Percentiles rank a stretch among this genome's conserved stretches.
Evolutionary conservation across 179 eudicot species (phyloP).

Genomic region (Drosera spatulata): DNA sequence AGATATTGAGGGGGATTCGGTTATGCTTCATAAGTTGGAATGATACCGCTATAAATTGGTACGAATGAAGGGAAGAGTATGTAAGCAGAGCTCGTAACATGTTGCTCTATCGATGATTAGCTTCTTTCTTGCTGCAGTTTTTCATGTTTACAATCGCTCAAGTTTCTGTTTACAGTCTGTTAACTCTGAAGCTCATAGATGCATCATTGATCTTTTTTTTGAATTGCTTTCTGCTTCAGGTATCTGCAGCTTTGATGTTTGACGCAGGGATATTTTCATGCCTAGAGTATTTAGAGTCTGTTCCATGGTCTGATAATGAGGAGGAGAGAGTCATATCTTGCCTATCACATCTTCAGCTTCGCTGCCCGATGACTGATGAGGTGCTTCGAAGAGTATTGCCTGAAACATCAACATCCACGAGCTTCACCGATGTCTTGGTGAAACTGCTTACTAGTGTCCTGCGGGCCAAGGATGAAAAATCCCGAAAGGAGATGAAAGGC

Average conservation of each 20-base stretch:
- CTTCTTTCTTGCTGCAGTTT: too few species aligned
- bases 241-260: slow-evolving; percentile 66
- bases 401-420: slow-evolving; percentile 52
- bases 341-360: slow-evolving; percentile 62
- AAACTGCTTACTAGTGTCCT: slow-evolving; percentile 57
- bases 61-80: background rate
- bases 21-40: background rate
- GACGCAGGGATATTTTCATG: slow-evolving; percentile 72
- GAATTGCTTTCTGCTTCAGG: slow-evolving; percentile 24
- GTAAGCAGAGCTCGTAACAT: too few species aligned
- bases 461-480: slow-evolving; percentile 76
- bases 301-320: slow-evolving; percentile 81
- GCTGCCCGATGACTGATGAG: slow-evolving; percentile 22
- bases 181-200: too few species aligned
- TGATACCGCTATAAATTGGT: background rate
- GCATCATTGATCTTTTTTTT: too few species aligned
- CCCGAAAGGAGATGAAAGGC: slow-evolving; percentile 76
- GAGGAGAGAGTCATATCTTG: slow-evolving; percentile 62
- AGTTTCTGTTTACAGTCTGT: too few species aligned
- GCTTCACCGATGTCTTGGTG: slow-evolving; percentile 50
- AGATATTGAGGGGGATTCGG: background rate
- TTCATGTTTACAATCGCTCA: too few species aligned
- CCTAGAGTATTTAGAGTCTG: slow-evolving; percentile 71
- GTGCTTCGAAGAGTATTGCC: slow-evolving; percentile 69
- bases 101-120: too few species aligned